Evolutionary conservation across 2,329 filamentous ascomycete species (phyloP).

Genomic region (Fusarium napiforme): DNA sequence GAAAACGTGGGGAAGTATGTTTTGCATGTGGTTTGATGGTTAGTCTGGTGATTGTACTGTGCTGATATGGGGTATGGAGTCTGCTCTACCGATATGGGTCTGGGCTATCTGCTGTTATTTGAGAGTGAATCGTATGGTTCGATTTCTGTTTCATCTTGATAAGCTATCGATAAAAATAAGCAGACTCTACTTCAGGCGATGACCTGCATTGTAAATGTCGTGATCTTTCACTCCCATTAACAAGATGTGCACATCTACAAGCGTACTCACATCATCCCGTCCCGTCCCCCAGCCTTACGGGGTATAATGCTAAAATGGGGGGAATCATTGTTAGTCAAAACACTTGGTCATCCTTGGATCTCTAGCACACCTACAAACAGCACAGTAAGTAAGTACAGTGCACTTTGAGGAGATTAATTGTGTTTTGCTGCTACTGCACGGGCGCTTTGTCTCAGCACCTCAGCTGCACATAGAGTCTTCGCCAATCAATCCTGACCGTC

Average conservation of each 20-base stretch:
- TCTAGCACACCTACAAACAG: neutral
- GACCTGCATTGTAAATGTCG: neutral
- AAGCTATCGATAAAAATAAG: neutral
- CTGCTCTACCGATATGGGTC: neutral
- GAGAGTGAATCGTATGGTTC: neutral
- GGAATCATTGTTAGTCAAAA: conserved; percentile 16
- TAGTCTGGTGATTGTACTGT: conserved; percentile 13
- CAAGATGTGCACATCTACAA: conserved; percentile 5
- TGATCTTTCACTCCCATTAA: neutral
- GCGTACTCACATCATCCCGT: conserved; percentile 11
- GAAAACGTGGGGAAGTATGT: conserved; percentile 25
- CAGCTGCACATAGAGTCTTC: neutral
- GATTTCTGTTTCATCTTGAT: neutral
- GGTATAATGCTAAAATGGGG: neutral
- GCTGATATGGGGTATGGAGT: conserved; percentile 4
- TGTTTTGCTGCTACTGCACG: neutral
- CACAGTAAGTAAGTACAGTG: neutral
- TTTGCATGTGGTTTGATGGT: conserved; percentile 18
- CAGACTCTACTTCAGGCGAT: neutral
- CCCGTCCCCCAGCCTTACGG: conserved; percentile 13
- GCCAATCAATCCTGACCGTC: neutral
- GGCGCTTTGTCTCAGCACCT: conserved; percentile 16
- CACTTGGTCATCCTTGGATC: conserved; percentile 23
- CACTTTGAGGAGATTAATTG: neutral
- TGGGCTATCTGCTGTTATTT: neutral